Evolutionary conservation across 1,284 basidiomycete genomes (phyloP).

Genomic region (Acaromyces ingoldii): DNA sequence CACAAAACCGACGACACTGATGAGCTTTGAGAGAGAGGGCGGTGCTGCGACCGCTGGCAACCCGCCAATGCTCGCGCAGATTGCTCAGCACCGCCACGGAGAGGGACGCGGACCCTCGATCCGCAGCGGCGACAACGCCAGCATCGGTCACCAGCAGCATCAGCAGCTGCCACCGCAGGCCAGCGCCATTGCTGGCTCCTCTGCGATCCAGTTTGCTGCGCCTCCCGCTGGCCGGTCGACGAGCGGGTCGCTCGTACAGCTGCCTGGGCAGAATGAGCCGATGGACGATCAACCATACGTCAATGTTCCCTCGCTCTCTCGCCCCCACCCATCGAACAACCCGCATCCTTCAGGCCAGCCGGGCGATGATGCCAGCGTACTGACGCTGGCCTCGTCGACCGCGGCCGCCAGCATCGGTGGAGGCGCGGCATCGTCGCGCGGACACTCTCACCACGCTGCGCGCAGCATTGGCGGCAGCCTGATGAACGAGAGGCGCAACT

Average conservation of each 20-base stretch:
- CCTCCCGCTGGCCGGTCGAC: constrained; percentile 9
- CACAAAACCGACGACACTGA: constrained; percentile 88
- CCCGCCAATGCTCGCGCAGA: constrained; percentile 69
- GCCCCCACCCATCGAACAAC: constrained; percentile 89
- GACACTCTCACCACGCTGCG: constrained; percentile 25
- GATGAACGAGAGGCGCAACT: constrained; percentile 39
- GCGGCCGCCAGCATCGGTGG: constrained; percentile 36
- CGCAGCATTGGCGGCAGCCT: constrained; percentile 37
- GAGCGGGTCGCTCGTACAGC: constrained; percentile 5
- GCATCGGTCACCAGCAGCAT: no score
- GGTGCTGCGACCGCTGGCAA: background rate
- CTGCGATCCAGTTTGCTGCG: constrained; percentile 12
- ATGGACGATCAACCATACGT: constrained; percentile 21
- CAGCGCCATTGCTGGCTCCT: constrained; percentile 14
- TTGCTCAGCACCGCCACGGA: constrained; percentile 69
- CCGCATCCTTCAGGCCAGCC: constrained; percentile 84
- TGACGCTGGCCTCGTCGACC: constrained; percentile 87
- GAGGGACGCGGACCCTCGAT: constrained; percentile 11
- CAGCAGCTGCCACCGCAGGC: background rate
- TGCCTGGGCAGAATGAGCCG: constrained; percentile 1
- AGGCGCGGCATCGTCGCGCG: constrained; percentile 13
- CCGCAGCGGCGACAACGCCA: no score
- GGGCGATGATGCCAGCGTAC: constrained; percentile 79
- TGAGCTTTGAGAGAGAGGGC: constrained; percentile 66
- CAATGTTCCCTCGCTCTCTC: constrained; percentile 68